Percentiles rank a stretch among this genome's conserved stretches.
Conservation (phyloP, 805 yeast species). For the Saturnispora dispora region DNA sequence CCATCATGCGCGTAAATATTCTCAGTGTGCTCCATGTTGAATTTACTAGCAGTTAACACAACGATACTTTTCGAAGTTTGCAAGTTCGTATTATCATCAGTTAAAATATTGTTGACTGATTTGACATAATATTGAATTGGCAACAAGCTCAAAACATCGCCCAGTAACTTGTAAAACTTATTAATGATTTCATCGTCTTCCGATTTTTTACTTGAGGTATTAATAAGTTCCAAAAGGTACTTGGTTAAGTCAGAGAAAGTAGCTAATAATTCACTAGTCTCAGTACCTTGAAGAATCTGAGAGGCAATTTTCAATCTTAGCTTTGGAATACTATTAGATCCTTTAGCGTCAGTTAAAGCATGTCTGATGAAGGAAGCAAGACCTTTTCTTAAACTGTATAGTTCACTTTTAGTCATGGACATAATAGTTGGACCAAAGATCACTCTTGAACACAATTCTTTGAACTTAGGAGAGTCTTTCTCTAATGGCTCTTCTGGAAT, state of each 20-base stretch:
- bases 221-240: constrained; percentile 33
- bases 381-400: constrained; percentile 39
- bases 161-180: constrained; percentile 47
- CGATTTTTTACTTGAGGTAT: constrained; percentile 20
- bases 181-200: constrained; percentile 30
- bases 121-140: constrained; percentile 68
- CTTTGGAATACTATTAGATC: constrained; percentile 34
- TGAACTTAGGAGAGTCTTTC: constrained; percentile 28
- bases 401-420: constrained; percentile 39
- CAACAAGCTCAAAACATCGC: constrained; percentile 54
- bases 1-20: constrained; percentile 41
- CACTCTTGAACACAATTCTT: constrained; percentile 40
- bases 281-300: constrained; percentile 24
- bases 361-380: constrained; percentile 50
- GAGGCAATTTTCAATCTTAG: constrained; percentile 33
- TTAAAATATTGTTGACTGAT: constrained; percentile 41
- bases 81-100: constrained; percentile 30
- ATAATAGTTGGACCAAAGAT: constrained; percentile 56
- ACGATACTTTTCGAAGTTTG: constrained; percentile 56
- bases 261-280: constrained; percentile 15
- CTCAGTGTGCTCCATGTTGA: constrained; percentile 54
- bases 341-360: constrained; percentile 35
- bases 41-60: constrained; percentile 53
- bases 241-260: constrained; percentile 25
- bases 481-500: constrained; percentile 37